These are phyloP conservation scores for Zymoseptoria tritici DNA, from an alignment of 2,329 filamentous ascomycete species.

Conservation along the genomic window DNA sequence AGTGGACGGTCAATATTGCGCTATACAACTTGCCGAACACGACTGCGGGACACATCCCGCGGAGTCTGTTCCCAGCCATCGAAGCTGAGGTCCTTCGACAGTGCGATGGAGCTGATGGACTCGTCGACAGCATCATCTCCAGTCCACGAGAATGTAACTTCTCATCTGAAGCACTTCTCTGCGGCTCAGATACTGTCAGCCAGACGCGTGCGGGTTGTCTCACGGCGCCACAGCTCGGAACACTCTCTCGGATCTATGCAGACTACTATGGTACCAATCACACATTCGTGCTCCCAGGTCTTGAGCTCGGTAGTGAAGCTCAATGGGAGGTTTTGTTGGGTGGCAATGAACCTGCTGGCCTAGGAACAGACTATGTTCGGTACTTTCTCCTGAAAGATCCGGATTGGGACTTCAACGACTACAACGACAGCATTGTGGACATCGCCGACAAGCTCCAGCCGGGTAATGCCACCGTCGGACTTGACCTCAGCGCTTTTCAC, in stretches of 20 bases:
- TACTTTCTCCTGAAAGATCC: slow-evolving; percentile 37
- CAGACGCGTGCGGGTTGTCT: slow-evolving; percentile 33
- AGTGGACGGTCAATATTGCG: slow-evolving; percentile 39
- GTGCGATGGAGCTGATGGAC: slow-evolving; percentile 46
- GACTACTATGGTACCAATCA: slow-evolving; percentile 35
- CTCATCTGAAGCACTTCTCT: slow-evolving; percentile 36
- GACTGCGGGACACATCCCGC: slow-evolving; percentile 39
- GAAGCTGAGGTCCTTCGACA: slow-evolving; percentile 41
- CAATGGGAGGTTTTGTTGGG: slow-evolving; percentile 33
- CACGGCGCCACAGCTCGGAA: slow-evolving; percentile 38
- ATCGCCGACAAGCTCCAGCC: slow-evolving; percentile 38
- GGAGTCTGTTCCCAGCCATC: slow-evolving; percentile 39
- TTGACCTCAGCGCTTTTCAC: slow-evolving; percentile 42
- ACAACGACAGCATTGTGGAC: slow-evolving; percentile 34
- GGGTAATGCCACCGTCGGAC: slow-evolving; percentile 44
- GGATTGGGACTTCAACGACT: slow-evolving; percentile 33
- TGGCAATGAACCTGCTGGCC: slow-evolving; percentile 30
- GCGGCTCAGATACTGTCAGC: slow-evolving; percentile 23
- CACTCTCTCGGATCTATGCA: slow-evolving; percentile 37
- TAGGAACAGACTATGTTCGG: slow-evolving; percentile 35
- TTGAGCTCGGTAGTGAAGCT: slow-evolving; percentile 33
- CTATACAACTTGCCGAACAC: slow-evolving; percentile 43
- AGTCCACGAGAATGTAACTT: slow-evolving; percentile 41
- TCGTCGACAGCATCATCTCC: slow-evolving; percentile 45
- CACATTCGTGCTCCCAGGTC: slow-evolving; percentile 36